Conservation (phyloP, 73 alveolate species). For the Tetrahymena thermophila region DNA sequence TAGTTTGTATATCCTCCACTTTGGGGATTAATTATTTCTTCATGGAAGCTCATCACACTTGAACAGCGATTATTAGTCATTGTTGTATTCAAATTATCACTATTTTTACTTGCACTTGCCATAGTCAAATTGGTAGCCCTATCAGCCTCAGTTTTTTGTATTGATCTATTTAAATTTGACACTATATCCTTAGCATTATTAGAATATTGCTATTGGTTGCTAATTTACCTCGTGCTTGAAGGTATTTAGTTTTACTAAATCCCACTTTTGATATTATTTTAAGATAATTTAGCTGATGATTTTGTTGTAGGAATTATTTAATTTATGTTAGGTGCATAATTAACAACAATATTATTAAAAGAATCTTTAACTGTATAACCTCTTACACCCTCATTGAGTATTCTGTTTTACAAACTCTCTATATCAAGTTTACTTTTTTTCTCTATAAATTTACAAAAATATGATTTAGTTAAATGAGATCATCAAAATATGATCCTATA, state of each 20-base stretch:
- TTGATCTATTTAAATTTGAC: background rate
- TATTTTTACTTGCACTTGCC: background rate
- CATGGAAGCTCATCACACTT: background rate
- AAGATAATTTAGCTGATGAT: background rate
- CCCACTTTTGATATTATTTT: background rate
- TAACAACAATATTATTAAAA: background rate
- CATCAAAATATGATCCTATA: background rate
- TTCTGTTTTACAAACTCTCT: background rate
- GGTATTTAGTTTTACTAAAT: background rate
- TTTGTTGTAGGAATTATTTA: background rate
- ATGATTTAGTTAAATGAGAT: background rate
- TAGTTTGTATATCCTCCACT: background rate
- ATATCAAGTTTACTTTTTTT: background rate
- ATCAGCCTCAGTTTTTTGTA: background rate
- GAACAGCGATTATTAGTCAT: background rate
- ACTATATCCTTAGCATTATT: background rate
- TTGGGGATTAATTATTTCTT: background rate
- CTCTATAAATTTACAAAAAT: background rate
- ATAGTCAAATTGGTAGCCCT: background rate
- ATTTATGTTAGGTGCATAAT: background rate
- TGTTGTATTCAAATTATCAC: background rate
- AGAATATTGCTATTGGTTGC: background rate
- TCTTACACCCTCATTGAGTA: background rate
- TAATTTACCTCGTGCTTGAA: background rate
- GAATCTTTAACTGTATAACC: background rate